These are phyloP conservation scores for Colletotrichum musae DNA, from an alignment of 2,329 filamentous ascomycete species.

Conservation along the genomic window DNA sequence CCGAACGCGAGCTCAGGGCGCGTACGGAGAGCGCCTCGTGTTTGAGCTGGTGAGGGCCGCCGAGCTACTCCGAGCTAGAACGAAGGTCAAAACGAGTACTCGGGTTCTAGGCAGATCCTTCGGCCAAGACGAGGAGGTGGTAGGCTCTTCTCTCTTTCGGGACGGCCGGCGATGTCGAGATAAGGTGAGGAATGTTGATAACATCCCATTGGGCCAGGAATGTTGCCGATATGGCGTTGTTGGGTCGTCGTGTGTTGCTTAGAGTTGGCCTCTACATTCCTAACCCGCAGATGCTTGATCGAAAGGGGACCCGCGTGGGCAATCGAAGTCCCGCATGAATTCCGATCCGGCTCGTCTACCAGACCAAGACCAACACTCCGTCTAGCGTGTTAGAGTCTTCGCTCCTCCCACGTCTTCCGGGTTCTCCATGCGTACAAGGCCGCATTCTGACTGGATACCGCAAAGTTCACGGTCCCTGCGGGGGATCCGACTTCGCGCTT, in stretches of 20 bases:
- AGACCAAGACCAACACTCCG: not conserved
- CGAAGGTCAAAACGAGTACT: constrained; percentile 10
- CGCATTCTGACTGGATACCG: not conserved
- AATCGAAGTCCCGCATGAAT: constrained; percentile 6
- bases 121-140: not conserved
- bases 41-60: constrained; percentile 15
- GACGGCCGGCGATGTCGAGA: constrained; percentile 2
- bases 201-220: not conserved
- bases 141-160: not conserved
- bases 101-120: constrained; percentile 21
- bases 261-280: constrained; percentile 28
- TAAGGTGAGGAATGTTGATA: constrained; percentile 15
- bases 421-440: constrained; percentile 1
- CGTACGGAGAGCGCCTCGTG: constrained; percentile 25
- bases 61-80: constrained; percentile 17
- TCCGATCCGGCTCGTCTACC: constrained; percentile 5
- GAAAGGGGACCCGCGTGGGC: not conserved
- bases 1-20: not conserved
- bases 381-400: constrained; percentile 26
- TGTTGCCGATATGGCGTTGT: constrained; percentile 12
- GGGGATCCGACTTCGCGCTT: constrained; percentile 15
- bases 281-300: constrained; percentile 19
- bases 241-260: not conserved
- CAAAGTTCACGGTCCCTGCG: constrained; percentile 7
- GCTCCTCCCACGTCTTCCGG: not conserved